phyloP scores from a whole-genome alignment of 768 basidiomycete genomes.

The Trametes maxima region DNA sequence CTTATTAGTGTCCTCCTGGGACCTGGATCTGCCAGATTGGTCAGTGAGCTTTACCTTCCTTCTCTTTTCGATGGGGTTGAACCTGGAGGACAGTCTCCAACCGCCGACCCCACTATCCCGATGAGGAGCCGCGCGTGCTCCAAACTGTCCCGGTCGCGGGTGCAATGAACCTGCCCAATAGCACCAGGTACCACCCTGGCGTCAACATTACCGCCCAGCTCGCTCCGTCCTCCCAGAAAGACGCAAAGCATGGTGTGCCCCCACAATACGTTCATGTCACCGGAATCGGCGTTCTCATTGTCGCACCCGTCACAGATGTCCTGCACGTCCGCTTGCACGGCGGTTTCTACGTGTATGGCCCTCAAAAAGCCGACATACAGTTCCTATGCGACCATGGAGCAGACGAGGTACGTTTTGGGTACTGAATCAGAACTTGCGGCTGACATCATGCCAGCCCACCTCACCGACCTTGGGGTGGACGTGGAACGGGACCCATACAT shows the following conservation, averaged over 20 bases:
- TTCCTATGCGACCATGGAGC: conserved; percentile 33
- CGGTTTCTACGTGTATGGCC: conserved; percentile 31
- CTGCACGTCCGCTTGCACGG: conserved; percentile 32
- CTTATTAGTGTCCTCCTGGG: conserved; percentile 34
- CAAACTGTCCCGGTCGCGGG: conserved; percentile 34
- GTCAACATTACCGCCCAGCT: conserved; percentile 28
- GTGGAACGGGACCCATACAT: conserved; percentile 34
- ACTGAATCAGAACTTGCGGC: neutral
- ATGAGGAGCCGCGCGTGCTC: conserved; percentile 28
- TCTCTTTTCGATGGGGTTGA: neutral
- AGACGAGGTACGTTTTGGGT: conserved; percentile 28
- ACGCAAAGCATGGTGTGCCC: conserved; percentile 24
- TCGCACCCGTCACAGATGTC: conserved; percentile 11
- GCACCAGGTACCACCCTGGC: conserved; percentile 22
- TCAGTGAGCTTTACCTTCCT: neutral
- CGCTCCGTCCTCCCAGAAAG: conserved; percentile 9
- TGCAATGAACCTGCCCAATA: conserved; percentile 16
- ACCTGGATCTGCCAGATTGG: conserved; percentile 36
- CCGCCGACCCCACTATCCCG: conserved; percentile 23
- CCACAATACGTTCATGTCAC: neutral
- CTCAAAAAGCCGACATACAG: conserved; percentile 30
- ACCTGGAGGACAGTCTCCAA: conserved; percentile 22
- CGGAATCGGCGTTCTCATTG: neutral
- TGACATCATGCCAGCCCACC: conserved; percentile 18
- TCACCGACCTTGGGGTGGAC: conserved; percentile 18